Conservation (phyloP, 306 rosid species). For the Vicia sativa region DNA sequence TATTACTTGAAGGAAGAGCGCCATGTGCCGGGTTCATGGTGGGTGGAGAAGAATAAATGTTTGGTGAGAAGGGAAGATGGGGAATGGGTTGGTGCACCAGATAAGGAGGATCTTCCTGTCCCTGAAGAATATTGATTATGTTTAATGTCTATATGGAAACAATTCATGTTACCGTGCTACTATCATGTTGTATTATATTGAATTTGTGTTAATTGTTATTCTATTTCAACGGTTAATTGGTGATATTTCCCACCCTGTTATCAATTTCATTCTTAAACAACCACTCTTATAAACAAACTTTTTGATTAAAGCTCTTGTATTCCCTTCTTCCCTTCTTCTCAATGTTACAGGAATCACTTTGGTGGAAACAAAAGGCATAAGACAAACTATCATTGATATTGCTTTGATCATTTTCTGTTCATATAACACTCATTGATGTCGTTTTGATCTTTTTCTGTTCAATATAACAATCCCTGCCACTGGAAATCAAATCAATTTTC, state of each 20-base stretch:
- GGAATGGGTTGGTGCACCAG: constrained; percentile 57
- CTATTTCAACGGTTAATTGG: background rate
- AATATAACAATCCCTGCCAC: no score
- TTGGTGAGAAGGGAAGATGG: constrained; percentile 57
- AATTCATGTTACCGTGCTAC: background rate
- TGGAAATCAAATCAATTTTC: no score
- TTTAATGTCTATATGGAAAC: background rate
- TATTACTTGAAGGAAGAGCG: constrained; percentile 47
- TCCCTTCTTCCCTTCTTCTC: no score
- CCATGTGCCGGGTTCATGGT: constrained; percentile 57
- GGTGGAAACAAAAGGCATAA: no score
- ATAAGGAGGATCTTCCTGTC: constrained; percentile 60
- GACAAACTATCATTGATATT: no score
- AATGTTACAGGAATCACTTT: no score
- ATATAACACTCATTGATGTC: no score
- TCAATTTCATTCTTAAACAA: no score
- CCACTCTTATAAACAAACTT: no score
- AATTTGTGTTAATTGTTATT: background rate
- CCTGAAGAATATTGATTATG: constrained; percentile 43
- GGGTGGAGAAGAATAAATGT: constrained; percentile 78
- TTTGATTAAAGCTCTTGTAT: no score
- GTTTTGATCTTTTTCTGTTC: no score
- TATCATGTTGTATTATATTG: background rate
- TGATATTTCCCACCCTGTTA: background rate
- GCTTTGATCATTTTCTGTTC: no score